Conservation (phyloP, 2,329 filamentous ascomycete genomes). For the Pyrenophora seminiperda region DNA sequence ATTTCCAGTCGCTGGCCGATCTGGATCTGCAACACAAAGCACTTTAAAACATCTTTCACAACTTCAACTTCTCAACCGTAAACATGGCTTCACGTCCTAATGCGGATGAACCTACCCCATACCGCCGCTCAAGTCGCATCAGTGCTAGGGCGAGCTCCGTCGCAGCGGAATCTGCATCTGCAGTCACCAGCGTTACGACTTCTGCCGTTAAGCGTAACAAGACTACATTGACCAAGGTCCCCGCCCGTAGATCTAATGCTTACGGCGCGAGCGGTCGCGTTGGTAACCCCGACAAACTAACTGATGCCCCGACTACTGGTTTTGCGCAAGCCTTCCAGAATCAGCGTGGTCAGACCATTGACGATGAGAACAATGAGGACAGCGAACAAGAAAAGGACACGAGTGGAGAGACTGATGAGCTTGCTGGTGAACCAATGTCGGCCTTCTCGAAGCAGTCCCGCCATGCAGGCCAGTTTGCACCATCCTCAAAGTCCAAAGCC, state of each 20-base stretch:
- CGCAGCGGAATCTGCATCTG: slow-evolving; percentile 31
- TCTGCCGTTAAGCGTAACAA: slow-evolving; percentile 26
- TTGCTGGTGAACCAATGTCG: slow-evolving; percentile 9
- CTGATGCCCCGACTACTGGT: slow-evolving; percentile 32
- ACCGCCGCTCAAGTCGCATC: slow-evolving; percentile 38
- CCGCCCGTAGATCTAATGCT: slow-evolving; percentile 40
- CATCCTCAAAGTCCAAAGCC: slow-evolving; percentile 6
- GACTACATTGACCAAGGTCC: slow-evolving; percentile 39
- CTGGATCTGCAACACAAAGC: neutral
- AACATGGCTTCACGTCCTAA: slow-evolving; percentile 33
- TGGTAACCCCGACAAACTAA: slow-evolving; percentile 37
- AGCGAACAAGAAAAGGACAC: slow-evolving; percentile 11
- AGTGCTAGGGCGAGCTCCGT: slow-evolving; percentile 35
- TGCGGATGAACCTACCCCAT: slow-evolving; percentile 33
- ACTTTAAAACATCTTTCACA: neutral
- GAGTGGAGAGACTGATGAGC: slow-evolving; percentile 22
- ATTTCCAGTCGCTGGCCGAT: neutral
- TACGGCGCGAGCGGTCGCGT: slow-evolving; percentile 46
- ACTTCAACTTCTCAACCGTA: neutral
- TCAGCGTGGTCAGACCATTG: slow-evolving; percentile 35
- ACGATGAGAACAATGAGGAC: slow-evolving; percentile 28
- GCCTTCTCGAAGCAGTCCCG: slow-evolving; percentile 4
- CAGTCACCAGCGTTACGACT: slow-evolving; percentile 24
- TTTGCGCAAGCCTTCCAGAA: slow-evolving; percentile 42
- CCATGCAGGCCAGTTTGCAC: slow-evolving; percentile 12